Percentiles rank a stretch among this genome's conserved stretches.
These are phyloP conservation scores for Senecio squalidus DNA, from an alignment of 140 eudicot species.

Conservation along the genomic window DNA sequence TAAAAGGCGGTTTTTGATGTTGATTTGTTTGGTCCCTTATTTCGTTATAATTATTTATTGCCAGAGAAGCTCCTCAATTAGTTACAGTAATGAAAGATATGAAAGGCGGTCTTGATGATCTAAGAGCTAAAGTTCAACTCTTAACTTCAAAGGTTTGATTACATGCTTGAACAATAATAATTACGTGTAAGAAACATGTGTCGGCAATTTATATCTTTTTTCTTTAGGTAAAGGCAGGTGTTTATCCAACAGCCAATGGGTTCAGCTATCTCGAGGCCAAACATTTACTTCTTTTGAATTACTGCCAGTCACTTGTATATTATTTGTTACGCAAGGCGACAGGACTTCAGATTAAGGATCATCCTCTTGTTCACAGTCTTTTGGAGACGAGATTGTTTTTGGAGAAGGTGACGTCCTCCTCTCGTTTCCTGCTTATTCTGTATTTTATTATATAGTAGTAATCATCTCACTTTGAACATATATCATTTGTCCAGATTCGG, in stretches of 20 bases:
- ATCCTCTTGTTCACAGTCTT: slow-evolving; percentile 84
- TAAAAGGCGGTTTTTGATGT: neutral
- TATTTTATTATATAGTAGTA: neutral
- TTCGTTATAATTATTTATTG: neutral
- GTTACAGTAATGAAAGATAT: slow-evolving; percentile 66
- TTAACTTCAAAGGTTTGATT: slow-evolving; percentile 58
- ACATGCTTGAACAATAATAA: no score
- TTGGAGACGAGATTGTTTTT: slow-evolving; percentile 80
- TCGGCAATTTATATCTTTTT: neutral
- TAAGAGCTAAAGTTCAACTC: slow-evolving; percentile 56
- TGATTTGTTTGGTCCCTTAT: neutral
- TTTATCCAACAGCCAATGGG: slow-evolving; percentile 74
- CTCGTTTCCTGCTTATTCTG: neutral
- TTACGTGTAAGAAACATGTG: no score
- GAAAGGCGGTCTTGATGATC: slow-evolving; percentile 69
- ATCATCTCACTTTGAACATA: neutral
- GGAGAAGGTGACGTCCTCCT: slow-evolving; percentile 54
- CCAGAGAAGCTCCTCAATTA: slow-evolving; percentile 70
- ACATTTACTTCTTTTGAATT: slow-evolving; percentile 75
- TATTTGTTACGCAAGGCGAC: slow-evolving; percentile 78
- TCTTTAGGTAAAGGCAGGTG: slow-evolving; percentile 63
- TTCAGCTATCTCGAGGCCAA: slow-evolving; percentile 93
- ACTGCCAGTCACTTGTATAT: slow-evolving; percentile 91
- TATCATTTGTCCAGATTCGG: slow-evolving; percentile 72
- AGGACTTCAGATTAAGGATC: slow-evolving; percentile 78